A percentile compares a stretch with the other conserved stretches of the same genome.
Conservation (phyloP, 208 protist genomes). For the Leishmania braziliensis region DNA sequence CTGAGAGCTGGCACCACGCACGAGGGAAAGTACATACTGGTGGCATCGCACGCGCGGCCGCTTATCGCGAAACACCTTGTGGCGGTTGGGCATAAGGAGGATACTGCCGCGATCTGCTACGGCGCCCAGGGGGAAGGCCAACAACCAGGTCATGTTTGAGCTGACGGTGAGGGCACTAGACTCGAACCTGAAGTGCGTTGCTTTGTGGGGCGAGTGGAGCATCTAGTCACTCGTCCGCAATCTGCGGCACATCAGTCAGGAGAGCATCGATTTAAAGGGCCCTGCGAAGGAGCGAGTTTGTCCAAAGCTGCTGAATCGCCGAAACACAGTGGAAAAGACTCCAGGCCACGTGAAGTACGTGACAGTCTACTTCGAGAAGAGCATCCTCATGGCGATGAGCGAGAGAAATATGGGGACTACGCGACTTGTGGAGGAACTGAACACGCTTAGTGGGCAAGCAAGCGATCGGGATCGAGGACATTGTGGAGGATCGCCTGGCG, state of each 20-base stretch:
- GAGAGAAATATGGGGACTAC: constrained; percentile 19
- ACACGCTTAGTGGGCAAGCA: constrained; percentile 29
- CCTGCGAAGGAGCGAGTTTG: constrained; percentile 31
- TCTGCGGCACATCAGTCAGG: constrained; percentile 40
- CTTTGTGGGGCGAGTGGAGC: constrained; percentile 37
- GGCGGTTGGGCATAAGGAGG: not conserved
- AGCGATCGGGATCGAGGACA: constrained; percentile 37
- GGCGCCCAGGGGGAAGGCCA: constrained; percentile 22
- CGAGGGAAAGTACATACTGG: not conserved
- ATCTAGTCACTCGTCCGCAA: constrained; percentile 41
- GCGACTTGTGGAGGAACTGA: constrained; percentile 34
- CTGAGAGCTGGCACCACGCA: not conserved
- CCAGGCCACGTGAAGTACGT: constrained; percentile 30
- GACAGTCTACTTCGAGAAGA: constrained; percentile 30
- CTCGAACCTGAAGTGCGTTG: constrained; percentile 32
- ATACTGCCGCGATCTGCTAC: not conserved
- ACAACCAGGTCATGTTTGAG: constrained; percentile 36
- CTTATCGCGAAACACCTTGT: not conserved
- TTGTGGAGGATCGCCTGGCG: constrained; percentile 37
- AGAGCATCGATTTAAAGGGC: constrained; percentile 37
- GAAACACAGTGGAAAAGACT: constrained; percentile 4
- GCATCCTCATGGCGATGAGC: constrained; percentile 28
- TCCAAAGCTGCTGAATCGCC: constrained; percentile 26
- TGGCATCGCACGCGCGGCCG: not conserved
- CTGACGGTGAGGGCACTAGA: constrained; percentile 39